A percentile compares a stretch with the other conserved stretches of the same genome.
Evolutionary conservation across 306 rosid genomes (phyloP).

Genomic region (Pterocarpus macrocarpus): DNA sequence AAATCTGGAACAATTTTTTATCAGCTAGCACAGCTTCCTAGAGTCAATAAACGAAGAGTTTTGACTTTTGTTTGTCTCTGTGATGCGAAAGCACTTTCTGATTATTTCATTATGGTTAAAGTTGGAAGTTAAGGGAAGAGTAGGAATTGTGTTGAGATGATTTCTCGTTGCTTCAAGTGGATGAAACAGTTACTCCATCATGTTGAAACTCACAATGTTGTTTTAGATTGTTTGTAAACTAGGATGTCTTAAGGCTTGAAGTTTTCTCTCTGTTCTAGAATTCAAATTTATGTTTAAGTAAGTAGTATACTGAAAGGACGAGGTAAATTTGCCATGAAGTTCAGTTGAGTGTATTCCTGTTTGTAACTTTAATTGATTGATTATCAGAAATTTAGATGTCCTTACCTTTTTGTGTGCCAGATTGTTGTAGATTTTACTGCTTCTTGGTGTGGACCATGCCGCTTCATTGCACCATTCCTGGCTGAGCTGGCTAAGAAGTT

Average conservation of each 20-base stretch:
- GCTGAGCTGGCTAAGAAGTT: constrained; percentile 76
- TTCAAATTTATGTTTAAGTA: background rate
- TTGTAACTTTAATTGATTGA: background rate
- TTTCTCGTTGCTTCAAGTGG: background rate
- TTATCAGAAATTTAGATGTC: background rate
- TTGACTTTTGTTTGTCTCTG: background rate
- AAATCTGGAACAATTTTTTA: too few species aligned
- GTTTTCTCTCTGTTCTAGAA: background rate
- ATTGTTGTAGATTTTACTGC: constrained; percentile 94
- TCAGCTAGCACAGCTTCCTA: background rate
- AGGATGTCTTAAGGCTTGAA: background rate
- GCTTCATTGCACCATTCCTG: constrained; percentile 80
- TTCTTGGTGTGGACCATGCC: constrained; percentile 99
- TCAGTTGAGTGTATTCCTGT: background rate
- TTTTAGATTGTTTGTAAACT: background rate
- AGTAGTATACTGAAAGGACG: background rate
- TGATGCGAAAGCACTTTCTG: background rate
- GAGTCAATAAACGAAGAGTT: background rate
- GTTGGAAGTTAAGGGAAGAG: background rate
- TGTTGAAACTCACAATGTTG: background rate
- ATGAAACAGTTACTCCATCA: background rate
- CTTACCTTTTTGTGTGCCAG: constrained; percentile 46
- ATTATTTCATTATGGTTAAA: background rate
- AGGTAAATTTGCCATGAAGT: constrained; percentile 3
- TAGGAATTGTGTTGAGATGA: background rate